These are phyloP conservation scores for Coix lacrymajobi DNA, from an alignment of 176 grass and related monocot genomes.

Conservation along the genomic window DNA sequence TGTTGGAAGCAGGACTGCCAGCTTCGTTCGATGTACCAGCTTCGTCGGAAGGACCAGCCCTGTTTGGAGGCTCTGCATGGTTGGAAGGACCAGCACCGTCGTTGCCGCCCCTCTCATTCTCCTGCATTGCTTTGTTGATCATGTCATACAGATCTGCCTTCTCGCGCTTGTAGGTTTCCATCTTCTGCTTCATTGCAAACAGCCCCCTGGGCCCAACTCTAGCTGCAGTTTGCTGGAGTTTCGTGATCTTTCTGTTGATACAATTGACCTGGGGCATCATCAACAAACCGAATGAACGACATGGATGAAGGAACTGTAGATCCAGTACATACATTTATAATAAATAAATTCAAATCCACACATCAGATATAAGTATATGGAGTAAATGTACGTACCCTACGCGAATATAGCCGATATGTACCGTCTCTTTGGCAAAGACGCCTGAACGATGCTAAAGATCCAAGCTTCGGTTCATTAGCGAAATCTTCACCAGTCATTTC, in stretches of 20 bases:
- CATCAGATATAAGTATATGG: too few relatives aligned
- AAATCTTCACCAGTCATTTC: neutral
- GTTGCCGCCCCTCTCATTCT: neutral
- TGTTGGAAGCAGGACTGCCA: neutral
- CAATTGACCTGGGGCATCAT: neutral
- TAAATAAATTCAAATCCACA: neutral
- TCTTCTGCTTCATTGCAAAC: neutral
- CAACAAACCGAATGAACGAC: neutral
- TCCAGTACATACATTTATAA: neutral
- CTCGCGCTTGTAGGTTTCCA: neutral
- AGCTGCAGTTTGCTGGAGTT: neutral
- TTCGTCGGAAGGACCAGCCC: neutral
- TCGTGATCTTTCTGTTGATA: neutral
- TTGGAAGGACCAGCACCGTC: neutral
- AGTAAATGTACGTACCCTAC: neutral
- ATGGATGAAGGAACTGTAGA: neutral
- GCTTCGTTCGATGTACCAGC: neutral
- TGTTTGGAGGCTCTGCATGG: neutral
- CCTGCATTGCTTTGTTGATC: neutral
- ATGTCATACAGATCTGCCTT: neutral
- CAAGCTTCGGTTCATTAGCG: neutral
- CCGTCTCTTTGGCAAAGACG: neutral
- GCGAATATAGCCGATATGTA: neutral
- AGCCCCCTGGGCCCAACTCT: neutral
- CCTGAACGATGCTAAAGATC: neutral